phyloP scores from a whole-genome alignment of 1,284 basidiomycete species.

The Mrakiaceae sp. region DNA sequence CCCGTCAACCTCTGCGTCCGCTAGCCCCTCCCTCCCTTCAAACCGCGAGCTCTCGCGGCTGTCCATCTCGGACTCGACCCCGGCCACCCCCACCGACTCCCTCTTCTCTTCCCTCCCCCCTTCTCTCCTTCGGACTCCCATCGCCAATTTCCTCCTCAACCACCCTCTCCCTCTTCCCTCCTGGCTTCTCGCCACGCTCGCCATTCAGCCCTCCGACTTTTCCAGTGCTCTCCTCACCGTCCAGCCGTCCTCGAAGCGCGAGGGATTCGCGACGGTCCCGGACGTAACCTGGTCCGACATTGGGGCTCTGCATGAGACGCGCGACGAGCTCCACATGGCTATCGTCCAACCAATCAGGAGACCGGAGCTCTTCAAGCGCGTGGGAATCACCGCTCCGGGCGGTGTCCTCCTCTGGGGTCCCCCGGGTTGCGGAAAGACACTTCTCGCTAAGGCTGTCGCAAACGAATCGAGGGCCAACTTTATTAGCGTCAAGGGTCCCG shows the following conservation, averaged over 20 bases:
- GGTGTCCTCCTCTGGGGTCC: constrained; percentile 98
- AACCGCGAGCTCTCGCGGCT: constrained; percentile 8
- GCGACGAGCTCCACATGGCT: constrained; percentile 92
- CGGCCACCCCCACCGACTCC: constrained; percentile 1
- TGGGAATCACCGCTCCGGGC: constrained; percentile 77
- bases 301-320: constrained; percentile 73
- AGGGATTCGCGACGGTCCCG: constrained; percentile 94
- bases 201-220: constrained; percentile 73
- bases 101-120: constrained; percentile 26
- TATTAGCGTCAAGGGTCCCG: constrained; percentile 94
- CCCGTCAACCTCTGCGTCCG: constrained; percentile 19
- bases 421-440: constrained; percentile 92
- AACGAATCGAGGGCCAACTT: constrained; percentile 92
- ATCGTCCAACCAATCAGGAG: constrained; percentile 88
- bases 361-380: constrained; percentile 74
- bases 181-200: constrained; percentile 64
- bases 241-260: constrained; percentile 91
- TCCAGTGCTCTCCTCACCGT: constrained; percentile 64
- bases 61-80: background rate
- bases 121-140: constrained; percentile 51
- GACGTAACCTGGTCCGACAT: constrained; percentile 92
- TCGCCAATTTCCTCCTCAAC: constrained; percentile 74
- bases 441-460: constrained; percentile 92
- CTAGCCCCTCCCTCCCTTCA: background rate
- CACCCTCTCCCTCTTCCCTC: constrained; percentile 70